phyloP scores from a whole-genome alignment of 305 asterid species.

The Fraxinus dipetala region DNA sequence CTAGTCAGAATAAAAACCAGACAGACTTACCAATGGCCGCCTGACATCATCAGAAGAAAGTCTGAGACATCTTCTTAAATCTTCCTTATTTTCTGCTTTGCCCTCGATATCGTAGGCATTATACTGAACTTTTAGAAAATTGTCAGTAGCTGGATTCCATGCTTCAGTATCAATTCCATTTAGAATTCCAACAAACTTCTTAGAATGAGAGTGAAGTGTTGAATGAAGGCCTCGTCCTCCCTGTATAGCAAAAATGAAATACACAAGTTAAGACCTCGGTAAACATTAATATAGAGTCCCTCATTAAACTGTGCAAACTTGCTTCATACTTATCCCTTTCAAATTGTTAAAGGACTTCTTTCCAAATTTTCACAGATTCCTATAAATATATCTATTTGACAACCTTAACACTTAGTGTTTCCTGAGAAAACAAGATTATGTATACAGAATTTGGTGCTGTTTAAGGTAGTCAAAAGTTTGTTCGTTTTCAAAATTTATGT shows the following conservation, averaged over 20 bases:
- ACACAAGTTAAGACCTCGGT: not conserved
- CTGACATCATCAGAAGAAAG: slow-evolving; percentile 52
- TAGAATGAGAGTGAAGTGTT: slow-evolving; percentile 70
- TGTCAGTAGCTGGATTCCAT: slow-evolving; percentile 94
- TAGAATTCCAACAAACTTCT: slow-evolving; percentile 84
- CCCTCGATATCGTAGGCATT: slow-evolving; percentile 66
- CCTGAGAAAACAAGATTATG: not conserved
- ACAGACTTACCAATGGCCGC: slow-evolving; percentile 71
- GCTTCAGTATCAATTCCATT: slow-evolving; percentile 94
- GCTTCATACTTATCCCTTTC: not conserved
- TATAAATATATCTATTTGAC: not conserved
- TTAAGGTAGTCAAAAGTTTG: not conserved
- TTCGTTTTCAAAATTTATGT: not conserved
- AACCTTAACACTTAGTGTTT: not conserved
- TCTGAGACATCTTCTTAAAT: slow-evolving; percentile 65
- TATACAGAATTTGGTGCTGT: not conserved
- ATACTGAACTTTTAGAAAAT: slow-evolving; percentile 68
- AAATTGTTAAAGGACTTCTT: not conserved
- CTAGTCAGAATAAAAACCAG: not conserved
- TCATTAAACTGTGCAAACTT: not conserved
- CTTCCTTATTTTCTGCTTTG: slow-evolving; percentile 76
- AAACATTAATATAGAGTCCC: not conserved
- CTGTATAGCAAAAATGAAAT: slow-evolving; percentile 43
- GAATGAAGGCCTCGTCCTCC: slow-evolving; percentile 80
- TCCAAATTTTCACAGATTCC: not conserved